Evolutionary conservation across 1,139 yeast genomes (phyloP), one percentile per base, ranked within the genome.

Genomic region (Debaryomyces sp.): DNA sequence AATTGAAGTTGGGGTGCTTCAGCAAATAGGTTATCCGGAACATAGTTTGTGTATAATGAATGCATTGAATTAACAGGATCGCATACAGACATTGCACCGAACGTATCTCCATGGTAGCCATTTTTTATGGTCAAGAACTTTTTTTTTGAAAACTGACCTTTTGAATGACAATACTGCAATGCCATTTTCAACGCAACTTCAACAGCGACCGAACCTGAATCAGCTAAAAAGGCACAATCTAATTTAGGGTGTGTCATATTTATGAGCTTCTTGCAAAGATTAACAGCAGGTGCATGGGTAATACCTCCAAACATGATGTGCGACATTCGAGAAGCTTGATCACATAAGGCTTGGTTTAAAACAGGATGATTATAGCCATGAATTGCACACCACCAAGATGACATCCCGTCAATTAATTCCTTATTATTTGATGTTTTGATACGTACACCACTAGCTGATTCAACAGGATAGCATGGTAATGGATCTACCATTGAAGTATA

Each of bases 301-400:
- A 66, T 50, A 0, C 71, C 69, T 15, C 70, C 71, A 52, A 66
- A 66, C 68, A 66, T 64, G 5, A 66, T 59, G 44, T 66, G 70
- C 6, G 70, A 63, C 55, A 65, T 52, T 15, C 55, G 54, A 2
- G 45, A 24, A 7, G 63, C 40, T 43, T 66, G 71, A 4, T 45
- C 47, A 6, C 34, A 47, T 10, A 62, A 53, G 3, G 68, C 70
- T 26, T 58, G 53, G 47, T 66, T 66, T 34, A 66, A 47, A 24
- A 55, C 61, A 3, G 56, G 49, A 50, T 66, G 59, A 42, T 63
- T 64, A 47, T 66, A 66, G 1, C 70, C 71, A 54, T 64, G 69
- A 37, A 66, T 58, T 39, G 66, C 64, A 41, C 68, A 64, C 70
- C 69, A 66, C 70, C 71, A 66, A 1, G 70, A 66, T 9, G 69